These are phyloP conservation scores for Inonotus obliquus DNA, from an alignment of 1,284 basidiomycete species.

Conservation along the genomic window DNA sequence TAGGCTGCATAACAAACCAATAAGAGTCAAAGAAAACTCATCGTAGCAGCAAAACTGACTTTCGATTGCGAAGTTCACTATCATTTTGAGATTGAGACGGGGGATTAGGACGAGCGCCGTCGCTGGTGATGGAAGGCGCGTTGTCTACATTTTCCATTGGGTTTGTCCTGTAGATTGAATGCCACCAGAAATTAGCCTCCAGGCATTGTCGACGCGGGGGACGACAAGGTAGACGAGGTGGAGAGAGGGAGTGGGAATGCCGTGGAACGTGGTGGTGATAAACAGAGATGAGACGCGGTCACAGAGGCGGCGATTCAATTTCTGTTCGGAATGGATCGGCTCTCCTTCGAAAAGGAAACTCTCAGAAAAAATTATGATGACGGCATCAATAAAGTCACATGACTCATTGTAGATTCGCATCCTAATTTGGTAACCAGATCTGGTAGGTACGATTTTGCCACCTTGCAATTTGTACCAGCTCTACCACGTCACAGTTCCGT, in stretches of 20 bases:
- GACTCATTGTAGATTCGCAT: background rate
- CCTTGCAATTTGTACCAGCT: background rate
- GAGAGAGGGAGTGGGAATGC: background rate
- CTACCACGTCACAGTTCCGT: slow-evolving; percentile 3
- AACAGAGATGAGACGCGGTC: background rate
- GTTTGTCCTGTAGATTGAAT: background rate
- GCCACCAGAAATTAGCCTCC: background rate
- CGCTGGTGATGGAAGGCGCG: background rate
- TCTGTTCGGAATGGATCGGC: slow-evolving; percentile 1
- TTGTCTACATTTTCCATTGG: slow-evolving; percentile 10
- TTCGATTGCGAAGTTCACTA: slow-evolving; percentile 2
- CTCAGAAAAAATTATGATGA: background rate
- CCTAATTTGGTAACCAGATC: background rate
- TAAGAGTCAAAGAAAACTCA: background rate
- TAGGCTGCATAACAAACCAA: slow-evolving; percentile 16
- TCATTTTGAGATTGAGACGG: slow-evolving; percentile 1
- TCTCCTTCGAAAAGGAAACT: background rate
- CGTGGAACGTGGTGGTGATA: background rate
- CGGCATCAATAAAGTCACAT: background rate
- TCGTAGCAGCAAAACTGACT: slow-evolving; percentile 3
- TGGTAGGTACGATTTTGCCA: background rate
- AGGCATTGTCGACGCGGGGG: slow-evolving; percentile 1
- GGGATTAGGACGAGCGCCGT: background rate
- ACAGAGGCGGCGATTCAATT: background rate
- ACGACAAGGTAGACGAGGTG: background rate